These are phyloP conservation scores for Rhodamnia rubescens DNA, from an alignment of 345 rosid genomes.

Conservation along the genomic window DNA sequence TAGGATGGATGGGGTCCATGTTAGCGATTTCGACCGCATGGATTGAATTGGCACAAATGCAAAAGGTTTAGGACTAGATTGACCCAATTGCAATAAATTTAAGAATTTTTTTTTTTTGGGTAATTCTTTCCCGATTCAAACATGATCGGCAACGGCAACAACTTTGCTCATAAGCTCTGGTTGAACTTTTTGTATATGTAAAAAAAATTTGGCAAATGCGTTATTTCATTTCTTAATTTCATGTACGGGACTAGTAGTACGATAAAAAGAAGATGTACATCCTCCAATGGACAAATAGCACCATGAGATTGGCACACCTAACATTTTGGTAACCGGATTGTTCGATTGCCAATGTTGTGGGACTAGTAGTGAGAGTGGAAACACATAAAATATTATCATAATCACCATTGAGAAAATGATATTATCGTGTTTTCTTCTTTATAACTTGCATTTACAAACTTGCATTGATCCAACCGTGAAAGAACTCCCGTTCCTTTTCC, in stretches of 20 bases:
- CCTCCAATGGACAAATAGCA: background rate
- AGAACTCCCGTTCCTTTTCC: background rate
- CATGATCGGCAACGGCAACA: too few species aligned
- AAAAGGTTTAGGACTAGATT: too few species aligned
- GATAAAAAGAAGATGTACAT: background rate
- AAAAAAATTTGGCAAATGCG: background rate
- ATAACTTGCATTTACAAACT: background rate
- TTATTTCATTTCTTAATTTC: background rate
- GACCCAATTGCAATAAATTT: too few species aligned
- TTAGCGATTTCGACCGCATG: too few species aligned
- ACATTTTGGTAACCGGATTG: background rate
- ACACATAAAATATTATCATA: background rate
- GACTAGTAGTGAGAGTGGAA: background rate
- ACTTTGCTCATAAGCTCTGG: too few species aligned
- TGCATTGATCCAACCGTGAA: background rate
- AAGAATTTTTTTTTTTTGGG: too few species aligned
- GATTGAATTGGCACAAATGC: too few species aligned
- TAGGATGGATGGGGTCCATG: too few species aligned
- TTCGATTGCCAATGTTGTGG: background rate
- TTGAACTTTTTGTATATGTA: background rate
- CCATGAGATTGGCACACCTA: background rate
- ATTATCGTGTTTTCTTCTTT: background rate
- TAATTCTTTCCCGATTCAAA: background rate
- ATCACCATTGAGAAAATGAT: background rate
- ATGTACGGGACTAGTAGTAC: background rate